Conservation (phyloP, 225 moss, liverwort and hornwort species). For the Polytrichum commune region DNA sequence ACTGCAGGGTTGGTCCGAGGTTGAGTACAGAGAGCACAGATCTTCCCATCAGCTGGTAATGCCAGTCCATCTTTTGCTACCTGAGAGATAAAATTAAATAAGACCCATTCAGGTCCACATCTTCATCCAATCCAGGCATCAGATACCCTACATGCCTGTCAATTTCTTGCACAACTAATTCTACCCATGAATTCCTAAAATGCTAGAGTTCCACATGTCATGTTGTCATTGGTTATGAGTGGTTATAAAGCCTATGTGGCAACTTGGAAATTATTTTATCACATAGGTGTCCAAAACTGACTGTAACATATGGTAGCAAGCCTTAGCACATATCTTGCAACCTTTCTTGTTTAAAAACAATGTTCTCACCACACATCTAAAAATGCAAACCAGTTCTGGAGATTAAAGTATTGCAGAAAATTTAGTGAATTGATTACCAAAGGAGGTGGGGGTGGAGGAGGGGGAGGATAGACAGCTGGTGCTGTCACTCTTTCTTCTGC, state of each 20-base stretch:
- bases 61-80: conserved; percentile 76
- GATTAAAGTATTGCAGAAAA: not conserved
- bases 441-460: conserved; percentile 93
- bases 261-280: too few species aligned
- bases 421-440: conserved; percentile 37
- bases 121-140: not conserved
- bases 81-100: conserved; percentile 22
- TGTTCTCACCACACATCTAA: too few species aligned
- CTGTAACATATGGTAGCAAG: too few species aligned
- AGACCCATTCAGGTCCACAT: not conserved
- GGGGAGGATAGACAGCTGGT: conserved; percentile 89
- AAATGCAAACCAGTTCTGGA: not conserved
- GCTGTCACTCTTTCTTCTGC: conserved; percentile 88
- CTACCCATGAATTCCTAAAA: too few species aligned
- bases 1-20: conserved; percentile 91
- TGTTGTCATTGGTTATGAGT: too few species aligned
- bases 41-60: conserved; percentile 69
- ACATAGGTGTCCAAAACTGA: too few species aligned
- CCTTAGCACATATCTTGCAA: too few species aligned
- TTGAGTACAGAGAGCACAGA: conserved; percentile 80
- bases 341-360: too few species aligned
- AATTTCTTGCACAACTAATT: too few species aligned
- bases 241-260: too few species aligned
- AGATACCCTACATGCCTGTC: too few species aligned
- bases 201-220: too few species aligned